Conservation (phyloP, 2,329 filamentous ascomycete species). For the Aspergillus quadricinctus region DNA sequence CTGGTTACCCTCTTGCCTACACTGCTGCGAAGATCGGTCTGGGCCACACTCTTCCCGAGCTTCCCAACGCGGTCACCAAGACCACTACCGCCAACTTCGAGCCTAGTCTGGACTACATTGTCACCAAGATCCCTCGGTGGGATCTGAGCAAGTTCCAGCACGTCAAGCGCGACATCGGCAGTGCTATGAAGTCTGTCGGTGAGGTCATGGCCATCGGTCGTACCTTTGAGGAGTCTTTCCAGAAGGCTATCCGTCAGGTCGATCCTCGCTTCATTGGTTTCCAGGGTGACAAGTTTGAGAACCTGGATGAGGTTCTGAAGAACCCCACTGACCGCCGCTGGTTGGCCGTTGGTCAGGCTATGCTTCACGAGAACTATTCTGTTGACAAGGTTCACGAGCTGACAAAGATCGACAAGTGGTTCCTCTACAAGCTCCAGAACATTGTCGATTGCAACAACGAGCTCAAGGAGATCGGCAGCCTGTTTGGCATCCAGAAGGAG, state of each 20-base stretch:
- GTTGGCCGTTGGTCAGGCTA: constrained; percentile 95
- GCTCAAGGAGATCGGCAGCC: constrained; percentile 75
- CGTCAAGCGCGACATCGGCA: constrained; percentile 94
- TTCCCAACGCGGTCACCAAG: constrained; percentile 97
- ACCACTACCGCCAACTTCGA: constrained; percentile 99
- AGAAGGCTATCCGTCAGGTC: constrained; percentile 97
- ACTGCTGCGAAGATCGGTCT: constrained; percentile 98
- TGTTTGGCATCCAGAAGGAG: constrained; percentile 83
- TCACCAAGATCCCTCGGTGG: constrained; percentile 98
- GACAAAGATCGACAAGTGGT: constrained; percentile 99
- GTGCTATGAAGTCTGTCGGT: constrained; percentile 97
- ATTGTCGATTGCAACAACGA: constrained; percentile 87
- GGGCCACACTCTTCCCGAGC: constrained; percentile 88
- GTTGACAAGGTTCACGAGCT: constrained; percentile 89
- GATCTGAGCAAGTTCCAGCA: constrained; percentile 99
- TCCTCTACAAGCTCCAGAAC: constrained; percentile 96
- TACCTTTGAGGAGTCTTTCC: constrained; percentile 98
- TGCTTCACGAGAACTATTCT: constrained; percentile 94
- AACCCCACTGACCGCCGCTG: constrained; percentile 96
- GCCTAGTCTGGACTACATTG: constrained; percentile 93
- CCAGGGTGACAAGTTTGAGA: constrained; percentile 90
- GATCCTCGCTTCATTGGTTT: constrained; percentile 89
- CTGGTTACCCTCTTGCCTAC: constrained; percentile 93
- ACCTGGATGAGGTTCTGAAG: constrained; percentile 81
- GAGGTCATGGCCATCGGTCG: constrained; percentile 99